Percentiles rank a stretch among this genome's conserved stretches.
phyloP scores from a whole-genome alignment of 164 flowering plant species.

The Berberis thunbergii region DNA sequence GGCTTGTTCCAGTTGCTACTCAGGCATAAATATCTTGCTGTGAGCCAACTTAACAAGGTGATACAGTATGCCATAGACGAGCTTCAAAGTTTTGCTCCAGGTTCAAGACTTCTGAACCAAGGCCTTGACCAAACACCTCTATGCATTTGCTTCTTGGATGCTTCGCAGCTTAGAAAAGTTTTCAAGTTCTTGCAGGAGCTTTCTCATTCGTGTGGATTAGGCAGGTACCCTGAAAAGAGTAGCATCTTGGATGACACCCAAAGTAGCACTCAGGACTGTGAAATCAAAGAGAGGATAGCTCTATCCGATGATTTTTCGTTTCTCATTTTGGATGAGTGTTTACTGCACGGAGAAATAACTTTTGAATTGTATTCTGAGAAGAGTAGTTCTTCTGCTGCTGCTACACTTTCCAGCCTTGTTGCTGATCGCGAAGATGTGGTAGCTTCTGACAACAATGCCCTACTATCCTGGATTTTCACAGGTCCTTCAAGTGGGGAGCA shows the following conservation, averaged over 20 bases:
- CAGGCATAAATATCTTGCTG: constrained; percentile 61
- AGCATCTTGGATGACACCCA: constrained; percentile 31
- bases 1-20: constrained; percentile 55
- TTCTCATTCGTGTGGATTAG: constrained; percentile 58
- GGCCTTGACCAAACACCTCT: constrained; percentile 67
- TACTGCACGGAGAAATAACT: not conserved
- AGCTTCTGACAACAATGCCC: constrained; percentile 31
- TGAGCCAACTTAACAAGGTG: constrained; percentile 65
- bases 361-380: no score
- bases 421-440: constrained; percentile 25
- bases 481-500: constrained; percentile 62
- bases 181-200: constrained; percentile 81
- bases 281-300: constrained; percentile 46
- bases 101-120: constrained; percentile 45
- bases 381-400: constrained; percentile 2
- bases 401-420: constrained; percentile 10
- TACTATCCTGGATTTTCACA: constrained; percentile 73
- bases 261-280: constrained; percentile 15
- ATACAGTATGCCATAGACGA: constrained; percentile 68
- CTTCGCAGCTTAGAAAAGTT: constrained; percentile 59
- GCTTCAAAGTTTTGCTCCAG: constrained; percentile 50
- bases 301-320: constrained; percentile 46
- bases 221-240: constrained; percentile 55
- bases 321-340: constrained; percentile 51
- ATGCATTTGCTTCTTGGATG: constrained; percentile 84